A percentile compares a stretch with the other conserved stretches of the same genome.
Conservation (phyloP, 208 protist species). For the Leishmania turanica region DNA sequence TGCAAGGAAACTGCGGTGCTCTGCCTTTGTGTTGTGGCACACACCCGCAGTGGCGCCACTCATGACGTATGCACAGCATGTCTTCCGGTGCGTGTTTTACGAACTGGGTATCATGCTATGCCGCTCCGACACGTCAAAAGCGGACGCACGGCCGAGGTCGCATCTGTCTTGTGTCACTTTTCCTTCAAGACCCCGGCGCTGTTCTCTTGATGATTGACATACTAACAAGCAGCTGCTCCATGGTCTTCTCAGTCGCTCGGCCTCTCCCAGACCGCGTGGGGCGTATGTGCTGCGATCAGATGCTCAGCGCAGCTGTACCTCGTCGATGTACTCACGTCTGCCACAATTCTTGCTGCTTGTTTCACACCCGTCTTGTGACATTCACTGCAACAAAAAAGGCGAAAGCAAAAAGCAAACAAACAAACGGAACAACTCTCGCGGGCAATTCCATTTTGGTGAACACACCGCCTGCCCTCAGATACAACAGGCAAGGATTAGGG, state of each 20-base stretch:
- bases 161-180: slow-evolving; percentile 37
- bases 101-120: slow-evolving; percentile 51
- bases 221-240: neutral
- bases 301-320: neutral
- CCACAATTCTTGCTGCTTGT: neutral
- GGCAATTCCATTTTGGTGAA: neutral
- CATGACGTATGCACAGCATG: slow-evolving; percentile 42
- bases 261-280: neutral
- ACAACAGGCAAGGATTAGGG: neutral
- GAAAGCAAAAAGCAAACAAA: neutral
- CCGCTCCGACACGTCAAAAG: slow-evolving; percentile 39
- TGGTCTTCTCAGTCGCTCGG: neutral
- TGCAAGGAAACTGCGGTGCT: slow-evolving; percentile 50
- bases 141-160: slow-evolving; percentile 24
- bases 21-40: slow-evolving; percentile 37
- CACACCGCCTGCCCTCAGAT: neutral
- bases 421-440: neutral
- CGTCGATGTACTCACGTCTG: neutral
- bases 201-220: neutral
- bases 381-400: neutral
- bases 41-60: slow-evolving; percentile 25
- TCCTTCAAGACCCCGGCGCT: neutral
- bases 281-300: neutral
- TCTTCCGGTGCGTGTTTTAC: slow-evolving; percentile 45
- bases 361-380: neutral